These are phyloP conservation scores for Geotrichum cucujoidarum DNA, from an alignment of 1,139 yeast species.

Conservation along the genomic window DNA sequence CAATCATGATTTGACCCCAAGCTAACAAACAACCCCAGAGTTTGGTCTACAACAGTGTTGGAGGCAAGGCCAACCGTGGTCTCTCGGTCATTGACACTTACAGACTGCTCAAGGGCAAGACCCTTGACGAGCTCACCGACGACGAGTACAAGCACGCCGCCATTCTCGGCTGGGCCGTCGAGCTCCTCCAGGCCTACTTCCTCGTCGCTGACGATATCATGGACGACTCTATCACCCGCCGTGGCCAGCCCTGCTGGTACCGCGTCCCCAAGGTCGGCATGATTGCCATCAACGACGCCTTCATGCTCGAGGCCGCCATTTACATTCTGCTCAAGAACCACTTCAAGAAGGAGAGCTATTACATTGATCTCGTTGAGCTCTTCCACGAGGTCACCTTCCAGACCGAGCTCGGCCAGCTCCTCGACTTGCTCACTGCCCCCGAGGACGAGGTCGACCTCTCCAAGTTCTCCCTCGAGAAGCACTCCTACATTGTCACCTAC, in stretches of 20 bases:
- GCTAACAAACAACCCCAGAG: conserved; percentile 32
- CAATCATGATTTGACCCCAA: not conserved
- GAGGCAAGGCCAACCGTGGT: conserved; percentile 96
- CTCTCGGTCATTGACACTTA: conserved; percentile 92
- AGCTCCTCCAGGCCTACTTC: conserved; percentile 90
- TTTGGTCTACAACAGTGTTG: conserved; percentile 84
- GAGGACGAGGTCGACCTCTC: conserved; percentile 86
- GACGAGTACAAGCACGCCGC: conserved; percentile 82
- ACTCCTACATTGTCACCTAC: conserved; percentile 90
- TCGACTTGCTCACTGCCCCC: conserved; percentile 95
- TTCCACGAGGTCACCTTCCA: conserved; percentile 86
- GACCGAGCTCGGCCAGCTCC: conserved; percentile 93
- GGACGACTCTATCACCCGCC: conserved; percentile 95
- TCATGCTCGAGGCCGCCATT: conserved; percentile 94
- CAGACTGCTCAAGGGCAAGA: conserved; percentile 64
- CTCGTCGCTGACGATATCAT: conserved; percentile 98
- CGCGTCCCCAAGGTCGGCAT: conserved; percentile 70
- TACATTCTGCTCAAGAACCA: conserved; percentile 84
- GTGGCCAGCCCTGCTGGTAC: conserved; percentile 99
- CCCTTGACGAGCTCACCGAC: conserved; percentile 52
- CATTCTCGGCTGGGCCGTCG: conserved; percentile 92
- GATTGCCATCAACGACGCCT: conserved; percentile 95
- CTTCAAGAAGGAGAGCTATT: conserved; percentile 75
- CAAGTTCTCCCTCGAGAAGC: conserved; percentile 83
- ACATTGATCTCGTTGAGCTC: conserved; percentile 84